Evolutionary conservation across 495 filamentous ascomycete genomes (phyloP).

Genomic region (Trichocladium uniseriatum): DNA sequence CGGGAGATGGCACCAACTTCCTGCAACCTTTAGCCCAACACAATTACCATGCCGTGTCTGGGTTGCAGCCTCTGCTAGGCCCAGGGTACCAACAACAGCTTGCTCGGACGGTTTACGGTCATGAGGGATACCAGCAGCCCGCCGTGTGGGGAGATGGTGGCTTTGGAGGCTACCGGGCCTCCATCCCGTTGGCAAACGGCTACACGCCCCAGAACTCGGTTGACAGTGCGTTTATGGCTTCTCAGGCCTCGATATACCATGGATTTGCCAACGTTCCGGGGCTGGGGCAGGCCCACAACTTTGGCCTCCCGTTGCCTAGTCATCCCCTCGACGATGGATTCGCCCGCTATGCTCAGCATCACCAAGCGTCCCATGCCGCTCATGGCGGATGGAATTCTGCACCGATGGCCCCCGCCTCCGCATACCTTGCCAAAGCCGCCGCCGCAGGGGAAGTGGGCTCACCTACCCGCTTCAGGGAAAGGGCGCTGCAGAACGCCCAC

Average conservation of each 20-base stretch:
- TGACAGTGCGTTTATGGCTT: conserved; percentile 26
- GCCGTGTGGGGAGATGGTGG: conserved; percentile 72
- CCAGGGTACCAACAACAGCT: conserved; percentile 60
- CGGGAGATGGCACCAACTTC: conserved; percentile 13
- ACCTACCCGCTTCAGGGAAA: conserved; percentile 67
- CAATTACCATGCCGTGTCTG: conserved; percentile 35
- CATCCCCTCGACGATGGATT: conserved; percentile 28
- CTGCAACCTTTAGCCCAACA: conserved; percentile 26
- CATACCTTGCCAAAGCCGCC: background rate
- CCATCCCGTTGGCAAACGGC: conserved; percentile 25
- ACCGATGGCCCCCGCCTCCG: conserved; percentile 10
- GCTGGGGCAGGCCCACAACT: conserved; percentile 21
- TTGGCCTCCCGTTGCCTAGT: conserved; percentile 19
- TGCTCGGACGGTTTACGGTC: conserved; percentile 66
- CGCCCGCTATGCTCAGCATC: conserved; percentile 15
- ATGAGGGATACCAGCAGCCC: conserved; percentile 56
- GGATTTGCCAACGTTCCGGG: conserved; percentile 17
- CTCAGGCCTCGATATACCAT: conserved; percentile 20
- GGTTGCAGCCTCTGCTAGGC: conserved; percentile 59
- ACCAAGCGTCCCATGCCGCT: conserved; percentile 12
- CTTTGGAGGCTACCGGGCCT: conserved; percentile 23
- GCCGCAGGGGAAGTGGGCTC: conserved; percentile 10
- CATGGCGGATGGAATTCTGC: conserved; percentile 15
- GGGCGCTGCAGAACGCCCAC: conserved; percentile 75
- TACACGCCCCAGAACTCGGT: conserved; percentile 26